Evolutionary conservation across 1,139 yeast genomes (phyloP), one percentile per base, ranked within the genome.

Genomic region (Candida smagusa): DNA sequence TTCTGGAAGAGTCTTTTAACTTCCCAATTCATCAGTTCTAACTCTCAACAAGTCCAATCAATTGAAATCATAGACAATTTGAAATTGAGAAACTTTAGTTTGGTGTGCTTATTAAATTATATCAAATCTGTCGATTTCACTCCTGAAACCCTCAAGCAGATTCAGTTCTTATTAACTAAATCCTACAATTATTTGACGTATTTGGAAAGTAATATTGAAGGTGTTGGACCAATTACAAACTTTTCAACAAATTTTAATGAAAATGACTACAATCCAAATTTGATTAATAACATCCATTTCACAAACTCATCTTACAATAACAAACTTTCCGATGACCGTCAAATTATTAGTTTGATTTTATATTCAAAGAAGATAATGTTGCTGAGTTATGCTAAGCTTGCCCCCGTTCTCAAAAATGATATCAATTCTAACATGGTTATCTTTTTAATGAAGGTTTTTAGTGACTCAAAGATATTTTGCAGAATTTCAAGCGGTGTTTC

Each of bases 1-100:
- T 77, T 88, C 45, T 89, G 96, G 96, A 86, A 86, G 52, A 78
- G 81, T 42, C 71, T 88, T n/a, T 64, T 89, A 38, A 84, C 89
- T 45, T 66, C 75, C 2, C 76, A 70, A 42, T 69, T 60, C 36
- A 61, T 66, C 27, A 58, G 70, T 16, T 43, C 53, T 4, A 38
- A 37, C 8, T 37, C 44, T 3, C 58, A 54, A 12, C 54, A 52
- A n/a, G 51, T 47, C 4, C 61, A 61, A 41, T 52, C 54, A 9
- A 45, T 47, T 11, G 74, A 68, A 36, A 53, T 69, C 7, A 42
- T 63, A 12, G 60, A 61, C n/a, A 69, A 71, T 44, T 56, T 71
- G 39, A 63, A 62, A 41, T 51, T 69, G 28, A 56, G 77, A 43
- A 68, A 63, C 37, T 58, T 63, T 37, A 63, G 74, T 56, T 61